Evolutionary conservation across 805 yeast species (phyloP), one percentile per base, ranked within the genome.

Genomic region (Wickerhamiella siamensis): DNA sequence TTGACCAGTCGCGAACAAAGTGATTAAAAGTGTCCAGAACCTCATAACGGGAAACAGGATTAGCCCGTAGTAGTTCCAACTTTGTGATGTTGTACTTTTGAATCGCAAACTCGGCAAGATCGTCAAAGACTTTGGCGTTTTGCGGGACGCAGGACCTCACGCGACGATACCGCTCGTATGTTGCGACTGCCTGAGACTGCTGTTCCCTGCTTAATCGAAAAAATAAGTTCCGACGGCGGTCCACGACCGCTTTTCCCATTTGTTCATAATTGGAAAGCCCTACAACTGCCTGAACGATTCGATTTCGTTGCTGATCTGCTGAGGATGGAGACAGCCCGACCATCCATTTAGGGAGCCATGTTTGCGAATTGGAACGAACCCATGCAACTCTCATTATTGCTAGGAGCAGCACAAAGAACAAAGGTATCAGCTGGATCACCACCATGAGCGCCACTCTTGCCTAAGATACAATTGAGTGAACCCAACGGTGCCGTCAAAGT

Each of bases 1-100:
- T 49, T 2, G 77, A 61, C 91, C 94, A 87, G 56, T 88, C 96
- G 38, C 95, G 64, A 8, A 77, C 72, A 46, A 71, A 71, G 58
- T 86, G 95, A 39, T 84, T 77, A 27, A 88, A 51, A 4, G 82
- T 65, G 56, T 53, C 63, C n/a, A 51, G 35, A 3, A 51, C 55
- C 2, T 44, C 33, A 19, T 47, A 42, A 15, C 41, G 38, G 1
- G 44, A 33, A 1, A 43, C 36, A 2, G 67, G 56, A 35, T 61
- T 62, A n/a, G 62, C 58, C 20, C 61, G 57, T 20, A 64, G 55
- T 31, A 76, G 40, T 22, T 79, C 83, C 36, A 65, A 53, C 1
- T 57, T 42, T 0, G 64, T 45, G n/a, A 75, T 57, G 0, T 65
- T 54, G 45, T 69, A 57, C 14, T 56, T 54, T 6, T 51, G 36